Percentiles rank a stretch among this genome's conserved stretches.
phyloP scores from a whole-genome alignment of 176 grass and related monocot genomes.

The Saccharum spontaneum region DNA sequence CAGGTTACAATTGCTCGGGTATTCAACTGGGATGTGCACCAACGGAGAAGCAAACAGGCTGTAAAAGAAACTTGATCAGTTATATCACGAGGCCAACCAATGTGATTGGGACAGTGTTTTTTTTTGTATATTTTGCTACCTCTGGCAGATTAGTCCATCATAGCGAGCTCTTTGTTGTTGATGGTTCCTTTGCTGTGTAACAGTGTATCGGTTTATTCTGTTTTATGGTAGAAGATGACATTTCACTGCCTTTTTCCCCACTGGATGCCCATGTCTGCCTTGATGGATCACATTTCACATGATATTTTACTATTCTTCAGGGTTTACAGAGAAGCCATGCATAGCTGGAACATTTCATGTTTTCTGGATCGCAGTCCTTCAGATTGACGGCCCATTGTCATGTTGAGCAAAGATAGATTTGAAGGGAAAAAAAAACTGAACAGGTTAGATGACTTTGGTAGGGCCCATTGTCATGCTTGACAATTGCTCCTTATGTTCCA shows the following conservation, averaged over 20 bases:
- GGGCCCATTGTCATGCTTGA: not conserved
- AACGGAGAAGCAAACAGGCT: slow-evolving; percentile 79
- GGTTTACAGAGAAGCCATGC: not conserved
- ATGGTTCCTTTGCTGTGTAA: slow-evolving; percentile 29
- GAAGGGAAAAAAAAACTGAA: too few relatives aligned
- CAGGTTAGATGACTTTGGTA: not conserved
- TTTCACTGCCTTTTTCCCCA: slow-evolving; percentile 10
- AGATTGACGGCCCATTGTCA: too few relatives aligned
- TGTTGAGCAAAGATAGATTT: too few relatives aligned
- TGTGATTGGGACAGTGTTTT: slow-evolving; percentile 18
- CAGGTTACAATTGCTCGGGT: slow-evolving; percentile 95
- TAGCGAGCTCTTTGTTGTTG: slow-evolving; percentile 12
- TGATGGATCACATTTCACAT: not conserved
- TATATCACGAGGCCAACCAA: not conserved
- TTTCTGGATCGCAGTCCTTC: too few relatives aligned
- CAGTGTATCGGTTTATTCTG: slow-evolving; percentile 25
- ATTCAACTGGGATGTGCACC: slow-evolving; percentile 99
- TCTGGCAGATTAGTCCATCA: slow-evolving; percentile 12
- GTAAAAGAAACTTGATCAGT: slow-evolving; percentile 54
- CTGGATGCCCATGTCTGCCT: slow-evolving; percentile 1
- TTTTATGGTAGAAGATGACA: slow-evolving; percentile 42
- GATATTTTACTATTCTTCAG: not conserved
- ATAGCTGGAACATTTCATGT: too few relatives aligned
- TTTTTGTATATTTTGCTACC: slow-evolving; percentile 30
- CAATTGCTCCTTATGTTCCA: too few relatives aligned